These are phyloP conservation scores for Ceriops decandra DNA, from an alignment of 345 rosid species.

Conservation along the genomic window DNA sequence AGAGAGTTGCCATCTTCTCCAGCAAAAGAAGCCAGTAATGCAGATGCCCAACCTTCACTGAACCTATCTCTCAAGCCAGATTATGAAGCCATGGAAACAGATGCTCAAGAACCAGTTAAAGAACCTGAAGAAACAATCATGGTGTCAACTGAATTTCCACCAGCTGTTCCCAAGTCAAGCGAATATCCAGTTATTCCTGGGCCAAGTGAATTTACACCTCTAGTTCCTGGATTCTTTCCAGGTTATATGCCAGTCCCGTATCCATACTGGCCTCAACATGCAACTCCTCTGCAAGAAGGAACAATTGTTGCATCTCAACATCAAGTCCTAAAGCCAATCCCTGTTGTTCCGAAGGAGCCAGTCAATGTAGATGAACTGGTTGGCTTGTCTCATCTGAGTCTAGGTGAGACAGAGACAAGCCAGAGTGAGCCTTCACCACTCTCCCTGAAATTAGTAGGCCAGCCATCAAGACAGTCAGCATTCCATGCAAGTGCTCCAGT, in stretches of 20 bases:
- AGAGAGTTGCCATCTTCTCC: constrained; percentile 42
- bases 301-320: constrained; percentile 40
- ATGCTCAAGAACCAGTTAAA: constrained; percentile 37
- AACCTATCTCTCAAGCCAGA: constrained; percentile 66
- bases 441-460: constrained; percentile 62
- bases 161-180: neutral
- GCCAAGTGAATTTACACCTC: constrained; percentile 27
- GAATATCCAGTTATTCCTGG: constrained; percentile 6
- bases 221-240: constrained; percentile 46
- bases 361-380: constrained; percentile 71
- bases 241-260: constrained; percentile 52
- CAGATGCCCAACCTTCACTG: constrained; percentile 48
- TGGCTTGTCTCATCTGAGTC: constrained; percentile 74
- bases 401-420: constrained; percentile 41
- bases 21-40: constrained; percentile 36
- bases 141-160: constrained; percentile 17
- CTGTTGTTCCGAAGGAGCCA: constrained; percentile 65
- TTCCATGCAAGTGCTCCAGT: constrained; percentile 70
- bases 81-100: constrained; percentile 44
- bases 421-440: constrained; percentile 53
- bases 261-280: constrained; percentile 53
- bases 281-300: constrained; percentile 28
- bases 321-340: constrained; percentile 72
- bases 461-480: constrained; percentile 75
- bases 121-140: constrained; percentile 34